phyloP scores from a whole-genome alignment of 257 asterid species.

The Rehmannia glutinosa region DNA sequence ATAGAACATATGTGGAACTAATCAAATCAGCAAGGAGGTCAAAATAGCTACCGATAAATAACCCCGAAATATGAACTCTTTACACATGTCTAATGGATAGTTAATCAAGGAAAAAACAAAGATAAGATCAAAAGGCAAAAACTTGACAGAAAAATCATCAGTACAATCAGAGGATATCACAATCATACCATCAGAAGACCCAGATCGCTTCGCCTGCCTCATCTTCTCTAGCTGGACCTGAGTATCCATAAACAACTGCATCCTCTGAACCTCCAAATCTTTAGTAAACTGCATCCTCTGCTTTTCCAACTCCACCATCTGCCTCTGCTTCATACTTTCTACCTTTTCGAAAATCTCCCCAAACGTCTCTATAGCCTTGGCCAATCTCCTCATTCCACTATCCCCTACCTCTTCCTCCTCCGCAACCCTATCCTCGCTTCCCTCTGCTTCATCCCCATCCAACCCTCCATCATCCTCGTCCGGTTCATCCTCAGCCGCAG shows the following conservation, averaged over 20 bases:
- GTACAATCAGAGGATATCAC: background rate
- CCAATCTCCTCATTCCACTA: constrained; percentile 45
- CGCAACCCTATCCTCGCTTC: constrained; percentile 32
- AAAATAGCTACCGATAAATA: background rate
- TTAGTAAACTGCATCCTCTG: constrained; percentile 71
- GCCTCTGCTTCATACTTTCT: constrained; percentile 60
- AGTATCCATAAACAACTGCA: constrained; percentile 73
- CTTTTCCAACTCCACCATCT: constrained; percentile 73
- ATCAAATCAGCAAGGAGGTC: background rate
- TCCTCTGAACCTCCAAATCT: constrained; percentile 73
- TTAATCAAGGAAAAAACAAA: background rate
- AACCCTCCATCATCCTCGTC: constrained; percentile 36
- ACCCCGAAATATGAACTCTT: background rate
- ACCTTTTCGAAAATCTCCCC: constrained; percentile 67
- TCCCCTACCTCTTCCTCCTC: constrained; percentile 37
- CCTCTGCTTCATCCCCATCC: constrained; percentile 40
- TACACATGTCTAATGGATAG: background rate
- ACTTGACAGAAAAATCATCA: background rate
- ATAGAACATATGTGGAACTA: background rate
- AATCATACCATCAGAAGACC: constrained; percentile 44
- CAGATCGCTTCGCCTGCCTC: constrained; percentile 39
- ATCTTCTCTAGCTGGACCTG: constrained; percentile 58
- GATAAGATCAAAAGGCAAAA: background rate
- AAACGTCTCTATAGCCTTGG: constrained; percentile 57
- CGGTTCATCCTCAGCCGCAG: constrained; percentile 39